Evolutionary conservation across 192 early-diverging fungal genomes (phyloP).

Genomic region (Irineochytrium annulatum): DNA sequence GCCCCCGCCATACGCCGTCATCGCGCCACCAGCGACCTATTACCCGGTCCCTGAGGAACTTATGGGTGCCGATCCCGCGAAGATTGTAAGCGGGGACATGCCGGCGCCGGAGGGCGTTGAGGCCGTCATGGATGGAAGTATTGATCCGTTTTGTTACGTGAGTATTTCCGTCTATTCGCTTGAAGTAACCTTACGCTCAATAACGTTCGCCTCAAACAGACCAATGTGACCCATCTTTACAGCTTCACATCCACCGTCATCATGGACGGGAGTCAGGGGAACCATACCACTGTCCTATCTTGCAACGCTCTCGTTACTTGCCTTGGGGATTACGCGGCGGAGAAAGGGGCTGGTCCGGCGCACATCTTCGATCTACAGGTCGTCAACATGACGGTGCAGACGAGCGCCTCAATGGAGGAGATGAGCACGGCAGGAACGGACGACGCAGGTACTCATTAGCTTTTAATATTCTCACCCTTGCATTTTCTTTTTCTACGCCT

Average conservation of each 20-base stretch:
- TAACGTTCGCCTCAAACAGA: neutral
- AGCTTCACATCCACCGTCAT: neutral
- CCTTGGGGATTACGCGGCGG: too few species aligned
- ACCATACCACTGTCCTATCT: neutral
- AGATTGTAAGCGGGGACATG: neutral
- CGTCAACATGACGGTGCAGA: neutral
- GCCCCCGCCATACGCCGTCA: neutral
- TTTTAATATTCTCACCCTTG: too few species aligned
- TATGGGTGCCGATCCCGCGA: neutral
- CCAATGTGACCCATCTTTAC: neutral
- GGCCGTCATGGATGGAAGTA: neutral
- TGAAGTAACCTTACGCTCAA: neutral
- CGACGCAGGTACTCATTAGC: neutral
- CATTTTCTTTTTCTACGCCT: too few species aligned
- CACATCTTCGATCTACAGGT: neutral
- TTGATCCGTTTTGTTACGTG: neutral
- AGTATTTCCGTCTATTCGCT: neutral
- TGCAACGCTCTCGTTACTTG: conserved; percentile 1
- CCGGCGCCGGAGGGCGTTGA: neutral
- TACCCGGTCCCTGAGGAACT: neutral
- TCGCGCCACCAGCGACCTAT: neutral
- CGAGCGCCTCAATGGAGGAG: too few species aligned
- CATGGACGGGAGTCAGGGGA: neutral
- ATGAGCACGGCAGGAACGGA: neutral
- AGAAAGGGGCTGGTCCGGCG: too few species aligned